A percentile compares a stretch with the other conserved stretches of the same genome.
These are phyloP conservation scores for Solanum raphanifolium DNA, from an alignment of 257 asterid species.

Conservation along the genomic window DNA sequence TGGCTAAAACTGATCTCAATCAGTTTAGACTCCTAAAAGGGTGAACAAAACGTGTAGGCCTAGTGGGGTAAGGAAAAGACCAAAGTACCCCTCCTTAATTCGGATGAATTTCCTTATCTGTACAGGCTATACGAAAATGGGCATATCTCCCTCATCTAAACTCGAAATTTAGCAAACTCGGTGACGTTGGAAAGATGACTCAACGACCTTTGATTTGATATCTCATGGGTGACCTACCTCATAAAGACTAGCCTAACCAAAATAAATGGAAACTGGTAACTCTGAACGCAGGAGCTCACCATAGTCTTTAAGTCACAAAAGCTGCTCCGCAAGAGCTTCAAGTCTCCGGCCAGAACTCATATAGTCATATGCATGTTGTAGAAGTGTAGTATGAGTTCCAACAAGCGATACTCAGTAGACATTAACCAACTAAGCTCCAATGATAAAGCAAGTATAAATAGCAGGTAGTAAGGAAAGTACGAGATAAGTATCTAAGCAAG, in stretches of 20 bases:
- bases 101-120: too few relatives aligned
- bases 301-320: neutral
- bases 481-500: neutral
- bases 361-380: neutral
- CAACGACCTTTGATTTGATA: neutral
- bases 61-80: neutral
- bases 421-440: neutral
- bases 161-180: neutral
- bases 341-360: neutral
- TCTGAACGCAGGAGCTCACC: neutral
- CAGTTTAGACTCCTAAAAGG: neutral
- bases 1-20: neutral
- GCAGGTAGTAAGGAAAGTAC: neutral
- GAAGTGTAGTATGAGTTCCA: neutral
- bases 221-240: neutral
- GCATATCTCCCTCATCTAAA: neutral
- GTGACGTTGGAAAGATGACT: neutral
- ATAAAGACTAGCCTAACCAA: neutral
- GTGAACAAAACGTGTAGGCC: neutral
- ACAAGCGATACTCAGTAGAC: neutral
- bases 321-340: neutral
- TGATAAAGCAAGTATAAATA: neutral
- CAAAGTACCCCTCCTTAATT: neutral
- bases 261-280: neutral
- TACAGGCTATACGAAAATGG: neutral